phyloP scores from a whole-genome alignment of 73 alveolate species.

The Tetrahymena borealis region DNA sequence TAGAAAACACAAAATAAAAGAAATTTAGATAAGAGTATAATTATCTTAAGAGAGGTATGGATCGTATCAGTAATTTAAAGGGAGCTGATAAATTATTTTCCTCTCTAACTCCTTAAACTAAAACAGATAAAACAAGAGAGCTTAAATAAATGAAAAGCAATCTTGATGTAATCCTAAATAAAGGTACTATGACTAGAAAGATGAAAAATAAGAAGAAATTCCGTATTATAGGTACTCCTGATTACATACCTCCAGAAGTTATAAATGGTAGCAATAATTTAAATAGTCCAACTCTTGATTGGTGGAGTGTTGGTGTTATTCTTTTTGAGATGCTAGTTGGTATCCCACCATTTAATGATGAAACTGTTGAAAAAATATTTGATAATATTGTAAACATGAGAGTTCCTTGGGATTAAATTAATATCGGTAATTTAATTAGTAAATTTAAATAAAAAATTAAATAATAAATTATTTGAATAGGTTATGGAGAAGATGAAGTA shows the following conservation, averaged over 20 bases:
- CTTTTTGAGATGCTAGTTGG: slow-evolving; percentile 41
- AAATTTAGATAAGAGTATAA: not conserved
- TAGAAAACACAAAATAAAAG: not conserved
- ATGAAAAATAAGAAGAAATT: not conserved
- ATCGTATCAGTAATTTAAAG: not conserved
- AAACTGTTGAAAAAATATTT: slow-evolving; percentile 41
- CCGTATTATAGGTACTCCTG: slow-evolving; percentile 47
- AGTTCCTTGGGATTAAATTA: slow-evolving; percentile 16
- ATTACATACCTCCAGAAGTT: slow-evolving; percentile 48
- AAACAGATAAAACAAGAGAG: not conserved
- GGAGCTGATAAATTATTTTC: not conserved
- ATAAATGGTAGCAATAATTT: slow-evolving; percentile 11
- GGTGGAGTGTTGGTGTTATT: slow-evolving; percentile 38
- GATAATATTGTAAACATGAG: slow-evolving; percentile 29
- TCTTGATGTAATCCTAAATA: not conserved
- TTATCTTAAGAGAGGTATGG: not conserved
- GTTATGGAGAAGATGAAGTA: slow-evolving; percentile 29
- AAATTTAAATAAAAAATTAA: no score
- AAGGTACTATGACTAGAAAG: not conserved
- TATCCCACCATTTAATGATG: slow-evolving; percentile 46
- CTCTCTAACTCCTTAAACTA: not conserved
- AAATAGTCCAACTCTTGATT: slow-evolving; percentile 27
- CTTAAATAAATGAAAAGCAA: not conserved
- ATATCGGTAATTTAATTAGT: not conserved
- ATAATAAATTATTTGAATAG: no score